These are phyloP conservation scores for Quercus glauca DNA, from an alignment of 306 rosid species.

Conservation along the genomic window DNA sequence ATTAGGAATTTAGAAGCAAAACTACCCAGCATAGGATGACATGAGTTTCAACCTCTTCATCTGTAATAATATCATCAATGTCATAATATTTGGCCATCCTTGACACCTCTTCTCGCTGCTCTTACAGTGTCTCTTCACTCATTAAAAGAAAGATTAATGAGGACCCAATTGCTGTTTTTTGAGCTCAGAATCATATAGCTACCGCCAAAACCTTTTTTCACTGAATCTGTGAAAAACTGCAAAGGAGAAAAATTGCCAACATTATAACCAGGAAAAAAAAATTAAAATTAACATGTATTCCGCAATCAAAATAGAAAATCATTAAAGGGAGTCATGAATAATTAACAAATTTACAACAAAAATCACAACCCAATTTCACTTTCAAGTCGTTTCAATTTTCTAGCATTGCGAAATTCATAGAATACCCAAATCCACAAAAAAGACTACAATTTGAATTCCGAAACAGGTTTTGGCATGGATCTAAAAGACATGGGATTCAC, in stretches of 20 bases:
- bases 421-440: neutral
- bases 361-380: neutral
- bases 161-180: constrained; percentile 4
- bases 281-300: neutral
- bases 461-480: neutral
- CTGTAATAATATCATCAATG: constrained; percentile 73
- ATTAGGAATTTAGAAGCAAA: constrained; percentile 9
- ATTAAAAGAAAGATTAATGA: constrained; percentile 17
- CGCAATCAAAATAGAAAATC: neutral
- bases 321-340: neutral
- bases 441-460: neutral
- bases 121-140: constrained; percentile 25
- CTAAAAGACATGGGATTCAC: neutral
- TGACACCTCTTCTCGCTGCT: constrained; percentile 16
- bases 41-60: constrained; percentile 61
- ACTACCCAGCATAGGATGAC: neutral
- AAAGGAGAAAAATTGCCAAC: constrained; percentile 2
- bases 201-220: neutral
- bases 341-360: neutral
- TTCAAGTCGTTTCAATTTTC: no score
- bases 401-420: no score
- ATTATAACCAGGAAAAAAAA: neutral
- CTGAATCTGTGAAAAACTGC: constrained; percentile 1
- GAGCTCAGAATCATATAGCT: constrained; percentile 6
- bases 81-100: constrained; percentile 78